A percentile compares a stretch with the other conserved stretches of the same genome.
Conservation (phyloP, 2,329 filamentous ascomycete genomes). For the Alternaria dauci region DNA sequence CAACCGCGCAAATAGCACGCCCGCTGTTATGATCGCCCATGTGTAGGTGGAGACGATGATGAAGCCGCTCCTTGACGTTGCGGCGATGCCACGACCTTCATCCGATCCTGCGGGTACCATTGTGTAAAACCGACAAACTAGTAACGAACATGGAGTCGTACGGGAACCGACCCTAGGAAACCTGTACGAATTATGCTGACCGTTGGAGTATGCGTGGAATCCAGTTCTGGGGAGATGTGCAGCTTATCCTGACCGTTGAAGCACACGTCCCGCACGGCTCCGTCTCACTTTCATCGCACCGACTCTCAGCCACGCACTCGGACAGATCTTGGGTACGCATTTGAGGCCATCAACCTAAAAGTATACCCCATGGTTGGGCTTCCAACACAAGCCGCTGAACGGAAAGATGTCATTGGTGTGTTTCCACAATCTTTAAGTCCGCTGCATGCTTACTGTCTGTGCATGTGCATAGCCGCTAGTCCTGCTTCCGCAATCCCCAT, state of each 20-base stretch:
- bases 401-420: neutral
- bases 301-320: neutral
- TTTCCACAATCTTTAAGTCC: neutral
- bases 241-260: conserved; percentile 1
- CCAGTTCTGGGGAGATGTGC: neutral
- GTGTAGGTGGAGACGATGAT: conserved; percentile 30
- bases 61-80: conserved; percentile 18
- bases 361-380: conserved; percentile 6
- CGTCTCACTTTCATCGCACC: neutral
- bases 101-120: conserved; percentile 9
- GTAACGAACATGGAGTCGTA: neutral
- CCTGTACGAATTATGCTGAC: neutral
- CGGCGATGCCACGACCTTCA: conserved; percentile 14
- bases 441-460: conserved; percentile 1
- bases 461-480: neutral
- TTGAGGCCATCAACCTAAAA: neutral
- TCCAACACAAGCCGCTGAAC: neutral
- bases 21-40: conserved; percentile 25
- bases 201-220: neutral
- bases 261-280: neutral
- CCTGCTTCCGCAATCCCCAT: neutral
- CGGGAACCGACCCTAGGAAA: neutral
- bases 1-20: conserved; percentile 23
- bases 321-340: neutral
- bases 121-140: neutral